Conservation (phyloP, 2,329 filamentous ascomycete genomes). For the Exophiala sp. region DNA sequence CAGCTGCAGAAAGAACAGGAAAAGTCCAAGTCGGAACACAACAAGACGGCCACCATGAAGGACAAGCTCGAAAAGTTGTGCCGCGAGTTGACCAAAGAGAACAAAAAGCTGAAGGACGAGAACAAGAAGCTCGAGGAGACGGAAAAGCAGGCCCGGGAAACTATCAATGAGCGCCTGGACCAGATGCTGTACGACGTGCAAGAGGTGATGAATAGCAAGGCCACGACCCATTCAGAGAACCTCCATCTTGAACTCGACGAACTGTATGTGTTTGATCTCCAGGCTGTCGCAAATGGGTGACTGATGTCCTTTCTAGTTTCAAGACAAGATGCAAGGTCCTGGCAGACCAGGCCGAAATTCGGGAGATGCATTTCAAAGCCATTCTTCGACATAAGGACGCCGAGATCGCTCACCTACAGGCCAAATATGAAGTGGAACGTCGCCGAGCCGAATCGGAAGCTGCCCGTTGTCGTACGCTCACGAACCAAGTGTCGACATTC, state of each 20-base stretch:
- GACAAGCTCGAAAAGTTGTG: constrained; percentile 97
- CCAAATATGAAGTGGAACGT: constrained; percentile 81
- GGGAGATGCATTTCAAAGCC: constrained; percentile 89
- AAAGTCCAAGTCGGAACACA: constrained; percentile 76
- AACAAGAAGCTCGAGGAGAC: constrained; percentile 85
- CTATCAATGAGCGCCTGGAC: constrained; percentile 80
- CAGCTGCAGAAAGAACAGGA: constrained; percentile 96
- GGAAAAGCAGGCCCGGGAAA: constrained; percentile 72
- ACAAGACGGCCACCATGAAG: constrained; percentile 83
- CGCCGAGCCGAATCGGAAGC: constrained; percentile 79
- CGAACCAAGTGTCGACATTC: constrained; percentile 87
- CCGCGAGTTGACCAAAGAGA: constrained; percentile 88
- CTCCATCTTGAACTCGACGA: constrained; percentile 86
- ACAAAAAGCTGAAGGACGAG: constrained; percentile 97
- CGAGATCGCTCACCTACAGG: constrained; percentile 87
- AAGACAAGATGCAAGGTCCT: constrained; percentile 89
- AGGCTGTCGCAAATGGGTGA: constrained; percentile 3
- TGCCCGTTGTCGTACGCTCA: constrained; percentile 74
- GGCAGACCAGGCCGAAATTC: constrained; percentile 92
- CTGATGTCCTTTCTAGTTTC: constrained; percentile 38
- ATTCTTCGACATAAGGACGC: constrained; percentile 90
- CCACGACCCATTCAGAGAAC: constrained; percentile 71
- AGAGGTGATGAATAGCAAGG: constrained; percentile 79
- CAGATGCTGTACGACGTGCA: constrained; percentile 76
- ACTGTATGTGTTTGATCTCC: constrained; percentile 53